These are phyloP conservation scores for Ophiostoma angusticollis DNA, from an alignment of 2,329 filamentous ascomycete genomes.

Conservation along the genomic window DNA sequence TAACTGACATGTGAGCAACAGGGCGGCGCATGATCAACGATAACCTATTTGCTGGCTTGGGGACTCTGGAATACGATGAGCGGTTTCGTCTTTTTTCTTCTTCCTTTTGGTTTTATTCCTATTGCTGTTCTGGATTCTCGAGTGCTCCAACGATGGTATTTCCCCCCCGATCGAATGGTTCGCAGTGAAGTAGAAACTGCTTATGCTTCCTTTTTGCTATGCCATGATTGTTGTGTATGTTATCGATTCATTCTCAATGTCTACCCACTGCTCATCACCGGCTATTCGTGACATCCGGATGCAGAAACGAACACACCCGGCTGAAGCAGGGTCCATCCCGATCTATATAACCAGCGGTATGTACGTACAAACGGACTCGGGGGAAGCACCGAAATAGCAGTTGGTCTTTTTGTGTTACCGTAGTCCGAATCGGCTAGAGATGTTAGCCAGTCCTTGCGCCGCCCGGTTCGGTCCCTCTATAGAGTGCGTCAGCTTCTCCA, in stretches of 20 bases:
- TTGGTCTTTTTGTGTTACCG: no score
- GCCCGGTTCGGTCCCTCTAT: constrained; percentile 45
- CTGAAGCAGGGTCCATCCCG: no score
- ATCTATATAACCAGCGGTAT: no score
- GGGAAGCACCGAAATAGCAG: no score
- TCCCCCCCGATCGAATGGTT: not conserved
- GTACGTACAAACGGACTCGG: no score
- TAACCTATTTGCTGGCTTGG: not conserved
- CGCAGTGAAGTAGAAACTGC: no score
- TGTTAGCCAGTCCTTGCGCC: constrained; percentile 54
- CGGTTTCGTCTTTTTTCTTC: not conserved
- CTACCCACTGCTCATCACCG: no score
- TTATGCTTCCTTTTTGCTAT: not conserved
- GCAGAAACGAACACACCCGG: no score
- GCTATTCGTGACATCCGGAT: no score
- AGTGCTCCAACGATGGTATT: no score
- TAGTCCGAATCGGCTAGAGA: constrained; percentile 65
- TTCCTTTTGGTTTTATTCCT: not conserved
- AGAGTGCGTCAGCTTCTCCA: constrained; percentile 75
- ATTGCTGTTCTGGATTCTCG: constrained; percentile 1
- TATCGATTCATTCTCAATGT: no score
- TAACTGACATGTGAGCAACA: not conserved
- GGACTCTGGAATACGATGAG: not conserved
- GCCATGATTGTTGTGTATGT: not conserved
- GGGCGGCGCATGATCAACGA: not conserved